Base-by-base conservation (phyloP, 2,329 filamentous ascomycete genomes). In the Colletotrichum spaethianum region DNA sequence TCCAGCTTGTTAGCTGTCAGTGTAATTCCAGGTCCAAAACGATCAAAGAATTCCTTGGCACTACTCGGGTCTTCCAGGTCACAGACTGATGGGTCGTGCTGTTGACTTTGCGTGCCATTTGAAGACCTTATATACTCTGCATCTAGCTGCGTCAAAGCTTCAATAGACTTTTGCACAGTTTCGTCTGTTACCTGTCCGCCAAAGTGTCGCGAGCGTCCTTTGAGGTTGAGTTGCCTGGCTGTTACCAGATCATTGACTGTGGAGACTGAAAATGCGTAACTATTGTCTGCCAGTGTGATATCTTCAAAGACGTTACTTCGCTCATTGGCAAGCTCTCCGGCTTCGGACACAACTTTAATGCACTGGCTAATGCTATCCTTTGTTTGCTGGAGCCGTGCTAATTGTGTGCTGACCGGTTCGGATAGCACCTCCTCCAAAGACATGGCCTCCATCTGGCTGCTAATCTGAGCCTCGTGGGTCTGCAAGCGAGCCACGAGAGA, bases 291-390 rank as follows among this genome's bases (percentile, higher is more conserved):
- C 65, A 78, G 66, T 1, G 74, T 76, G n/a, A 76, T 73, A 28
- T 78, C 76, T 63, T 78, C 77, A 33, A 77, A 78, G 33, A 77
- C 5, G 57, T 78, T 78, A n/a, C 63, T 59, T 3, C 76, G 76
- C 14, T 77, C 74, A 3, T 64, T 63, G 8, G 63, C 59, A 44
- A 76, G 60, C 40, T 76, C 56, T n/a, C 72, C 59, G 7, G 75
- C 75, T 55, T 75, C 68, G 33, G 73, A 70, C 23, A 78, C 73
- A 44, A 77, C 69, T 9, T 64, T 61, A 26, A 78, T 77, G 59
- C 73, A 76, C 57, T 77, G 72, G 26, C 59, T 67, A 20, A 77
- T 56, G 63, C 75, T 76, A 46, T 75, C 74, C 59, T 74, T 76
- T 9, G 75, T 75, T 67, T 76, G 70, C 26, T 73, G 72, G 16